These are phyloP conservation scores for Capsicum chinense DNA, from an alignment of 257 asterid genomes.

Conservation along the genomic window DNA sequence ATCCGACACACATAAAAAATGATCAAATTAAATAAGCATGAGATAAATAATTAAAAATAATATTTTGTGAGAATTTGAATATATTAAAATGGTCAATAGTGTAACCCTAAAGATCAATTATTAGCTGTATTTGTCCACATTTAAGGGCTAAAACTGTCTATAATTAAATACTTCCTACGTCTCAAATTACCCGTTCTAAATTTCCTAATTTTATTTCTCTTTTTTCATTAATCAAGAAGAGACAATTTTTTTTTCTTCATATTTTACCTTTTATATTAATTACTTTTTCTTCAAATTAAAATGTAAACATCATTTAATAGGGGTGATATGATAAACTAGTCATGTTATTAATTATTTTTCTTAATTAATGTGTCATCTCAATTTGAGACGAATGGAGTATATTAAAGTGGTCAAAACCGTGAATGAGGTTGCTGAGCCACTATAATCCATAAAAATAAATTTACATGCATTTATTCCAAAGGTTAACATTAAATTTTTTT, in stretches of 20 bases:
- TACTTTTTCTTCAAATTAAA: no score
- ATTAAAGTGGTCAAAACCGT: background rate
- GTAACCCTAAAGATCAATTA: background rate
- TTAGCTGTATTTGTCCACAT: background rate
- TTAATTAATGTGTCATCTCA: no score
- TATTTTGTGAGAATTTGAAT: conserved; percentile 17
- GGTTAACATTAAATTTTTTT: background rate
- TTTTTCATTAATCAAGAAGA: no score
- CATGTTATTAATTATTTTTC: no score
- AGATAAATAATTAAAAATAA: background rate
- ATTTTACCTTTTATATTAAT: no score
- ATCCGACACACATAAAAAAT: background rate
- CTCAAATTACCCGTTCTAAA: no score
- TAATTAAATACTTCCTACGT: background rate
- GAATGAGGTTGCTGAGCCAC: background rate
- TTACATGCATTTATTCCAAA: background rate
- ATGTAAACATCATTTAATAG: no score
- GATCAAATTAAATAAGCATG: background rate
- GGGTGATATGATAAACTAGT: no score
- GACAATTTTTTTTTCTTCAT: no score
- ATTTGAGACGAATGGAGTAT: no score
- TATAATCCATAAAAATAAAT: background rate
- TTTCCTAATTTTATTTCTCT: no score
- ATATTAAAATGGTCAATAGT: background rate
- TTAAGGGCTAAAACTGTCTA: background rate